Evolutionary conservation across 306 rosid species (phyloP), one percentile per base, ranked within the genome.

Genomic region (Trichosanthes cucumerina): DNA sequence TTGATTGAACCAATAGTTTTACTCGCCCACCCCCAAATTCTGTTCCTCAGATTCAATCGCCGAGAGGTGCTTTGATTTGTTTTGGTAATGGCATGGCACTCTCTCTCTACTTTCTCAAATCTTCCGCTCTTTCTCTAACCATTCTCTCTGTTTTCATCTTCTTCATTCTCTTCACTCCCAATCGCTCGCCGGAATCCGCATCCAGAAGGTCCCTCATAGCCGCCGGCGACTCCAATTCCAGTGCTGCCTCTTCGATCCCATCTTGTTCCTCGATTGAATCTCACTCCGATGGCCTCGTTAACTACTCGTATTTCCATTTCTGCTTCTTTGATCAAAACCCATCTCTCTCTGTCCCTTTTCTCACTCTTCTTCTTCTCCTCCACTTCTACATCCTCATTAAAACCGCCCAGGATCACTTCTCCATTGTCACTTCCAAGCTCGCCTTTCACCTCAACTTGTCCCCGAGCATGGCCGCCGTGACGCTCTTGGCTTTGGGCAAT

Each of bases 331-430:
- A 56, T 18, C 81, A 80, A 46, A 80, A 46, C 80, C 78, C 82
- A 3, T 14, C 16, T 62, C 85, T 85, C 81, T 85, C 93, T 2
- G 81, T 92, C 85, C 75, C 88, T 3, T 46, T 72, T 9, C 97
- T 95, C 78, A 65, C 86, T 1, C 81, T 92, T 24, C 68, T 92
- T 70, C 91, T 95, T 80, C 66, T 87, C 15, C 86, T 95, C 70
- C 88, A 90, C 82, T 95, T 95, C 90, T 91, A 91, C 80, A 79
- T 90, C 85, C 98, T 92, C 88, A 91, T 95, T 91, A 87, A 89
- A 77, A 95, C 97, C 44, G 97, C 98, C 0, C 93, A 89, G 16
- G 90, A 84, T 57, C 96, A 95, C 83, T 95, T 92, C 92, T 92
- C 97, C 13, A 1, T 85, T 59, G 86, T 92, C 83, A 91, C 96